These are phyloP conservation scores for Penicillium canescens DNA, from an alignment of 495 filamentous ascomycete genomes.

Conservation along the genomic window DNA sequence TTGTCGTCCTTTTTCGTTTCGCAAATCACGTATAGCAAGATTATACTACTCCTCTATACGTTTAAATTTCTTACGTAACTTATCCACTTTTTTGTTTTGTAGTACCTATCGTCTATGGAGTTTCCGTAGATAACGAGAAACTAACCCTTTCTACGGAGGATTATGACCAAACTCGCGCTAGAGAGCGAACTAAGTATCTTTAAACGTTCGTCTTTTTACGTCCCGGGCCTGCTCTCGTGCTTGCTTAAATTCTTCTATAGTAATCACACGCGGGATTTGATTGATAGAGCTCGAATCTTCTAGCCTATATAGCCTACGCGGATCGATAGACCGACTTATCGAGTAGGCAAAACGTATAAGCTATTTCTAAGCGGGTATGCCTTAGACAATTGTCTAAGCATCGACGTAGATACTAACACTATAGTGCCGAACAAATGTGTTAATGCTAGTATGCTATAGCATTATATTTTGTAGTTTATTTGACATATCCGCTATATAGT, in stretches of 20 bases:
- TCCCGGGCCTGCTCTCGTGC: slow-evolving; percentile 9
- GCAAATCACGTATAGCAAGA: not conserved
- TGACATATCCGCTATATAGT: slow-evolving; percentile 31
- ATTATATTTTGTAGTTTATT: slow-evolving; percentile 42
- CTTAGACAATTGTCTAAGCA: slow-evolving; percentile 31
- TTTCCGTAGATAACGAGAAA: not conserved
- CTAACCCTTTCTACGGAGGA: not conserved
- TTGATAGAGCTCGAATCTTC: slow-evolving; percentile 23
- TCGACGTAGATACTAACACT: slow-evolving; percentile 34
- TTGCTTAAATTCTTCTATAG: slow-evolving; percentile 11
- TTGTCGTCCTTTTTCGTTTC: slow-evolving; percentile 28
- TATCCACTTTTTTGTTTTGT: slow-evolving; percentile 6
- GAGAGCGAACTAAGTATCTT: slow-evolving; percentile 9
- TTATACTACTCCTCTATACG: slow-evolving; percentile 3
- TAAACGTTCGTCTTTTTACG: slow-evolving; percentile 12
- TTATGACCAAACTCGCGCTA: slow-evolving; percentile 11
- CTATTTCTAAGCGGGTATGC: slow-evolving; percentile 28
- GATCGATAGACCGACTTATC: slow-evolving; percentile 39
- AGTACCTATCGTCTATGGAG: slow-evolving; percentile 1
- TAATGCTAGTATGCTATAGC: slow-evolving; percentile 34
- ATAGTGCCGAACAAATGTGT: slow-evolving; percentile 39
- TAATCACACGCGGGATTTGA: slow-evolving; percentile 10
- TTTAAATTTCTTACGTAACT: slow-evolving; percentile 10
- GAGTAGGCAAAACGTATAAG: slow-evolving; percentile 34
- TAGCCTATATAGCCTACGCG: slow-evolving; percentile 23